A percentile compares a stretch with the other conserved stretches of the same genome.
Evolutionary conservation across 345 rosid genomes (phyloP).

Genomic region (Melaleuca alternifolia): DNA sequence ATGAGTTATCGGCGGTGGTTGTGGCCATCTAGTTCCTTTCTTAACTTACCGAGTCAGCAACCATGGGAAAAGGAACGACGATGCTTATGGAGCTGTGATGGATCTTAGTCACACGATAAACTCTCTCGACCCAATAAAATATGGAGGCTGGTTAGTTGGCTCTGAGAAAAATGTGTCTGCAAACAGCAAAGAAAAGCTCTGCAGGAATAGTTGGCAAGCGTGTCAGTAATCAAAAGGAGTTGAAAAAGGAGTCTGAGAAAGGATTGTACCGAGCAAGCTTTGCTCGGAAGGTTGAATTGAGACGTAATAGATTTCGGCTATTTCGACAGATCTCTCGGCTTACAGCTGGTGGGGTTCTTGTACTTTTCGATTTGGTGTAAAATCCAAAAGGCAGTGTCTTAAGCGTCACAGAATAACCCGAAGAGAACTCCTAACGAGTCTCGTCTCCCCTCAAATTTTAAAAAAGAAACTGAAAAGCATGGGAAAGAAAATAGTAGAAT

Average conservation of each 20-base stretch:
- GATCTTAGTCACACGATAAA: background rate
- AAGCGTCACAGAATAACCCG: background rate
- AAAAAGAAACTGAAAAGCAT: background rate
- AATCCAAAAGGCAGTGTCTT: background rate
- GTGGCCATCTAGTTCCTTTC: background rate
- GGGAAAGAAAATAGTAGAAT: background rate
- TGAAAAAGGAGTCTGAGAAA: conserved; percentile 16
- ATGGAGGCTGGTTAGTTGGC: background rate
- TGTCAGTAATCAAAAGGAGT: conserved; percentile 34
- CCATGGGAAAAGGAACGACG: background rate
- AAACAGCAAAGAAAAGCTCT: conserved; percentile 54
- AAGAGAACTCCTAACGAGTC: background rate
- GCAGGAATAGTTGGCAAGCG: conserved; percentile 58
- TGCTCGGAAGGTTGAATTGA: conserved; percentile 2
- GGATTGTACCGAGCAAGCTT: conserved; percentile 13
- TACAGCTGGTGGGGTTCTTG: background rate
- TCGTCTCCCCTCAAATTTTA: conserved; percentile 34
- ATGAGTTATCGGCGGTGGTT: background rate
- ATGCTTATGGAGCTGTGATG: background rate
- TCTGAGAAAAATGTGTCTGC: background rate
- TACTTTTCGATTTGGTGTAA: background rate
- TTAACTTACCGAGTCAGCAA: background rate
- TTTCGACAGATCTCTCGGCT: background rate
- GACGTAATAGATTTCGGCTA: background rate
- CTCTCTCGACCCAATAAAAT: background rate